phyloP scores from a whole-genome alignment of 2,329 filamentous ascomycete genomes.

The Fusarium kyushuense region DNA sequence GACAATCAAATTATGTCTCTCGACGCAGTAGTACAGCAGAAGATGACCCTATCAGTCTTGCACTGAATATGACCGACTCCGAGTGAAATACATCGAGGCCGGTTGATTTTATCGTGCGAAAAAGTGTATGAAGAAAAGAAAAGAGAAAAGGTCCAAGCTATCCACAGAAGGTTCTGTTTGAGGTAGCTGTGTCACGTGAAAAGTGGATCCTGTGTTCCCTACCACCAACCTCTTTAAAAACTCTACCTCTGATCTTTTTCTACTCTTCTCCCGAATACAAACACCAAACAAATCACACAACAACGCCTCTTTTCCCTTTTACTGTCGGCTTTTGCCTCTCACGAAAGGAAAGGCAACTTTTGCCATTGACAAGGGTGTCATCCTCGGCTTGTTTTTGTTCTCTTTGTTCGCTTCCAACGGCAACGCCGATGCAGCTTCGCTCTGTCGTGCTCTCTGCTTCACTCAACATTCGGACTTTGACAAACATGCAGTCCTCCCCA shows the following conservation, averaged over 20 bases:
- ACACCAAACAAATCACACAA: slow-evolving; percentile 10
- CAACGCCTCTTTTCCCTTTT: slow-evolving; percentile 17
- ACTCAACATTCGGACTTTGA: slow-evolving; percentile 24
- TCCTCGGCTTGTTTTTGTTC: slow-evolving; percentile 2
- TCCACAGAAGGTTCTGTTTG: background rate
- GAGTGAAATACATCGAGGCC: slow-evolving; percentile 62
- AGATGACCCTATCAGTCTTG: slow-evolving; percentile 60
- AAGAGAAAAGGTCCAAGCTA: slow-evolving; percentile 32
- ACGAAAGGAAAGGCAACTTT: slow-evolving; percentile 30
- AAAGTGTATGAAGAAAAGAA: slow-evolving; percentile 58
- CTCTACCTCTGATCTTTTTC: slow-evolving; percentile 28
- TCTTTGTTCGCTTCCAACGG: slow-evolving; percentile 6
- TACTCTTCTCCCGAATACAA: slow-evolving; percentile 6
- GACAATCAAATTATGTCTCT: slow-evolving; percentile 43
- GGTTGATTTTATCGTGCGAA: slow-evolving; percentile 73
- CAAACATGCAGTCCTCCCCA: slow-evolving; percentile 24
- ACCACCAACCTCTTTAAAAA: slow-evolving; percentile 19
- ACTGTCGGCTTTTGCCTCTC: slow-evolving; percentile 10
- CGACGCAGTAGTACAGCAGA: slow-evolving; percentile 41
- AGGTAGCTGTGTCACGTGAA: slow-evolving; percentile 47
- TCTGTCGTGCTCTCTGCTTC: slow-evolving; percentile 10
- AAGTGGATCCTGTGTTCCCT: slow-evolving; percentile 17
- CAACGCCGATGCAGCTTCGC: slow-evolving; percentile 23
- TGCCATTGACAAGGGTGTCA: slow-evolving; percentile 16
- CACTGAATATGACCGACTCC: slow-evolving; percentile 72